Conservation (phyloP, 164 flowering plant species). For the Chimonanthus praecox region DNA sequence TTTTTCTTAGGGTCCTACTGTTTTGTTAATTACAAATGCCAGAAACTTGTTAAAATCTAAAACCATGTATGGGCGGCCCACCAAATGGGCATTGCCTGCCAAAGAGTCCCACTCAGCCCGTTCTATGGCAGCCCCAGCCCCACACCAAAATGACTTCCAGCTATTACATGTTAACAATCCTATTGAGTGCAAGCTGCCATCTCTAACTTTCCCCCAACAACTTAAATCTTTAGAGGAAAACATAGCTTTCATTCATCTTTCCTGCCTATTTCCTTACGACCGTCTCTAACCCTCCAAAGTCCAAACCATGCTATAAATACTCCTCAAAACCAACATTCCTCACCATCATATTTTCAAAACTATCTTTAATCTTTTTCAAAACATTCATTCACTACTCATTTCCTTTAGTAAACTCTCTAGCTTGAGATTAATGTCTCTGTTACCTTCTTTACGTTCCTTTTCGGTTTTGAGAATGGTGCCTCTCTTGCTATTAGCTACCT, state of each 20-base stretch:
- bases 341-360: not conserved
- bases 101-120: not conserved
- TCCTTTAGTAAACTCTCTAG: not conserved
- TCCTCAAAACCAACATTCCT: not conserved
- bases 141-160: not conserved
- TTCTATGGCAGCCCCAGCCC: not conserved
- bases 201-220: not conserved
- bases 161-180: not conserved
- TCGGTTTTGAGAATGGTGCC: not conserved
- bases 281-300: not conserved
- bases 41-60: not conserved
- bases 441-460: not conserved
- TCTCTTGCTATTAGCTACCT: not conserved
- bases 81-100: not conserved
- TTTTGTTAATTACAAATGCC: not conserved
- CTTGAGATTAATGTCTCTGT: not conserved
- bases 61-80: not conserved
- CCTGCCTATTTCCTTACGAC: not conserved
- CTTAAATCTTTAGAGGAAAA: too few relatives aligned
- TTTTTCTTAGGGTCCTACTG: not conserved
- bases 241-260: not conserved
- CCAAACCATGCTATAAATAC: not conserved
- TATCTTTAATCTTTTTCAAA: not conserved
- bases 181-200: not conserved
- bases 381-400: not conserved